Evolutionary conservation across 2,329 filamentous ascomycete species (phyloP).

Genomic region (Ophiostoma montium): DNA sequence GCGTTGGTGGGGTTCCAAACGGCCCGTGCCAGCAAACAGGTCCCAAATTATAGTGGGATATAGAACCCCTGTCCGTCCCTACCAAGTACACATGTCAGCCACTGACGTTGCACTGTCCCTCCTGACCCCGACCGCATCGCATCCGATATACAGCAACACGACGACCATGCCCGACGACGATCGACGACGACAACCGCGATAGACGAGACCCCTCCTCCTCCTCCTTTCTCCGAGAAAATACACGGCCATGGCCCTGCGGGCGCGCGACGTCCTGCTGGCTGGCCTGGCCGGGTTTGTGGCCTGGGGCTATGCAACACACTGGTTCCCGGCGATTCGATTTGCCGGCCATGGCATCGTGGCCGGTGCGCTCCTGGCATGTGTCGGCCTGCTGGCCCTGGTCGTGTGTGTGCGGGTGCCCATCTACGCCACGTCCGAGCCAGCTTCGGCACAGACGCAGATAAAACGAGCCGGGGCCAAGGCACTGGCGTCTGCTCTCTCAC

Average conservation of each 20-base stretch:
- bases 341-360: conserved; percentile 69
- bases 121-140: not conserved
- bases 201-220: not conserved
- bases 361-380: conserved; percentile 45
- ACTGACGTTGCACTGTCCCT: not conserved
- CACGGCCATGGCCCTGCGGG: conserved; percentile 50
- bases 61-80: too few species aligned
- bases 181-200: not conserved
- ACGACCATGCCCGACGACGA: conserved; percentile 1
- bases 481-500: not conserved
- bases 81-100: not conserved
- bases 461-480: not conserved
- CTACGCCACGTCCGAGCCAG: conserved; percentile 1
- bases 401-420: conserved; percentile 5
- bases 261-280: conserved; percentile 56
- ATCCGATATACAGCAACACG: not conserved
- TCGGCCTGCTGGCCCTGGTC: conserved; percentile 43
- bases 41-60: too few species aligned
- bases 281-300: conserved; percentile 61
- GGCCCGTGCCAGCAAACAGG: too few species aligned
- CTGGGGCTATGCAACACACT: conserved; percentile 76
- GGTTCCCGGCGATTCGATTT: conserved; percentile 71
- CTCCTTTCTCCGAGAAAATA: not conserved
- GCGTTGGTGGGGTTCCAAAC: too few species aligned
- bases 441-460: not conserved